Evolutionary conservation across 2,329 filamentous ascomycete genomes (phyloP).

Genomic region (Cytospora leucostoma): DNA sequence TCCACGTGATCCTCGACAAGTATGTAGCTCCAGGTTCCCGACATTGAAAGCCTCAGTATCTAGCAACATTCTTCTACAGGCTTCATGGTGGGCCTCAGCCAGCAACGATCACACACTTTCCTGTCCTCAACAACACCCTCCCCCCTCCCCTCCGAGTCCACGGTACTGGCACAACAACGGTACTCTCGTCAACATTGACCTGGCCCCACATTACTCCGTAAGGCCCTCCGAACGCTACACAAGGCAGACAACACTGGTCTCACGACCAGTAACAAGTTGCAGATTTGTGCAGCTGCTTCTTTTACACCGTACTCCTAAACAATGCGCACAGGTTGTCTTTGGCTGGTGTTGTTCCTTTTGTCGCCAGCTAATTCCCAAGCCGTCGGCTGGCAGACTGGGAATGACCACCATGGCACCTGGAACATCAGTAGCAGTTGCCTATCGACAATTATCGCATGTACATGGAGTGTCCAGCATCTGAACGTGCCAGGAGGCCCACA

Average conservation of each 20-base stretch:
- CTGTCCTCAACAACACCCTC: too few relatives aligned
- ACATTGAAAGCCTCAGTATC: too few relatives aligned
- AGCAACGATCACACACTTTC: too few relatives aligned
- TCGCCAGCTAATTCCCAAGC: background rate
- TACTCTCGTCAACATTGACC: too few relatives aligned
- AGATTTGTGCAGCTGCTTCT: background rate
- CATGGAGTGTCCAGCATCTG: conserved; percentile 22
- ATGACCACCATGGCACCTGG: background rate
- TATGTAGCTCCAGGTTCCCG: too few relatives aligned
- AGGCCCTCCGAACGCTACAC: too few relatives aligned
- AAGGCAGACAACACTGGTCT: background rate
- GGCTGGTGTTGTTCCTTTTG: background rate
- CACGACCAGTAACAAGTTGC: background rate
- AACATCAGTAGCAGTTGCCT: conserved; percentile 1
- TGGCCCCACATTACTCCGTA: too few relatives aligned
- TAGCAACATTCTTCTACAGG: too few relatives aligned
- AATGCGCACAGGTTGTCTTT: background rate
- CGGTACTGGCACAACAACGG: too few relatives aligned
- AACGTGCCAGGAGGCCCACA: conserved; percentile 2
- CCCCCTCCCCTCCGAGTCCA: too few relatives aligned
- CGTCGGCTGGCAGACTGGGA: background rate
- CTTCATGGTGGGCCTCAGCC: too few relatives aligned
- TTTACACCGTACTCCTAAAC: background rate
- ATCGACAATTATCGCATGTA: conserved; percentile 19
- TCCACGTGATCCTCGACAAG: too few relatives aligned